Conservation (phyloP, 2,329 filamentous ascomycete genomes). For the Cladophialophora chaetospira region DNA sequence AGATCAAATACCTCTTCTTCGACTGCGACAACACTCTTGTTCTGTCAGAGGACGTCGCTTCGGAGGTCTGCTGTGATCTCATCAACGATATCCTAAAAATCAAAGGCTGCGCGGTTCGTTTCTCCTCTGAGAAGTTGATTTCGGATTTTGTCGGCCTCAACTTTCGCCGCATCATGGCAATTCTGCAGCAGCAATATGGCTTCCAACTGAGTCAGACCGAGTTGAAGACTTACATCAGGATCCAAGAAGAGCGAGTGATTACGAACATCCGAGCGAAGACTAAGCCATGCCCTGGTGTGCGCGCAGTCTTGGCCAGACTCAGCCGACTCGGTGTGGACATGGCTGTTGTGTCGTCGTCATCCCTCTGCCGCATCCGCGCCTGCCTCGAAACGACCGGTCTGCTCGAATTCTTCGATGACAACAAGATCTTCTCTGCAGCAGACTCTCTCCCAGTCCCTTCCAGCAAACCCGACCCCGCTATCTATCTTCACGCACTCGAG, state of each 20-base stretch:
- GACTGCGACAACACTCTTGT: conserved; percentile 88
- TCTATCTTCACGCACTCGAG: conserved; percentile 79
- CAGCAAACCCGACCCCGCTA: conserved; percentile 85
- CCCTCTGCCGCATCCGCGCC: conserved; percentile 74
- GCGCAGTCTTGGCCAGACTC: conserved; percentile 67
- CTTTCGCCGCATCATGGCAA: conserved; percentile 87
- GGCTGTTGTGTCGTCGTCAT: conserved; percentile 79
- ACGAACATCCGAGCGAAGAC: conserved; percentile 71
- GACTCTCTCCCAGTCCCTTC: conserved; percentile 77
- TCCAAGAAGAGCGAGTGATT: conserved; percentile 82
- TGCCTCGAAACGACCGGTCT: conserved; percentile 78
- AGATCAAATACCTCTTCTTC: conserved; percentile 73
- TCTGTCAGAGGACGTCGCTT: conserved; percentile 85
- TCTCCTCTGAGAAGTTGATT: conserved; percentile 78
- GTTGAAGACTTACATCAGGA: conserved; percentile 70
- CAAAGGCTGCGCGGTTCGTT: conserved; percentile 65
- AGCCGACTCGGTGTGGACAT: conserved; percentile 67
- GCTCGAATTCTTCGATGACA: conserved; percentile 74
- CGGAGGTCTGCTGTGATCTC: conserved; percentile 85
- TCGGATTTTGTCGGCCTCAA: conserved; percentile 89
- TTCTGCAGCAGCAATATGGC: conserved; percentile 72
- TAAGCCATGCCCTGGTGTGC: conserved; percentile 68
- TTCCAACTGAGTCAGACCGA: conserved; percentile 71
- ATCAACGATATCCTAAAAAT: conserved; percentile 80
- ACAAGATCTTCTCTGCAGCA: conserved; percentile 79